Evolutionary conservation across 345 rosid species (phyloP), one percentile per base, ranked within the genome.

Genomic region (Brassica nigra): DNA sequence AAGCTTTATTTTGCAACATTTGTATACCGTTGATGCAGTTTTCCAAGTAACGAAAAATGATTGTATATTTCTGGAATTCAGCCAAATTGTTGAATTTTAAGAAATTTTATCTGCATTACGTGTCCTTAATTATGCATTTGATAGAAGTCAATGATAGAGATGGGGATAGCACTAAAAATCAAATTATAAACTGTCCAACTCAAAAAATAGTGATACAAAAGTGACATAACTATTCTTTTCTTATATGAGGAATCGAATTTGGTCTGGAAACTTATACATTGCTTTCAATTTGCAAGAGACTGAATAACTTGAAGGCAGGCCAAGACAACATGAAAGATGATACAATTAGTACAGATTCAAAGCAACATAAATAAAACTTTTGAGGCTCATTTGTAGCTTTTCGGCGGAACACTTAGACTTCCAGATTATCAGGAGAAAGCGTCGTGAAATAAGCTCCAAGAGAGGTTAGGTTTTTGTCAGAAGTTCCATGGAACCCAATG

Each of bases 401-500:
- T 55, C 28, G 28, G 61, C 8, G 8, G 61, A 55, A 55, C 29
- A 8, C 29, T 57, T 61, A 61, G 33, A 10, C 6, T 4, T 61
- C 15, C 34, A 61, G 2, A 61, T 28, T 28, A 61, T 14, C 39
- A 27, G 31, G 57, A 64, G 71, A 49, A 64, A 71, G 33, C 14
- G 66, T 18, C 10, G 39, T 8, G 20, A 71, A 70, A 55, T 78
- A 71, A 78, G 76, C 81, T 57, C 82, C 82, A 64, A 78, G 76
- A 52, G 82, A 71, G 20, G 6, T 6, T 6, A 78, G 42, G 14
- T 31, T 63, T 30, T 54, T 54, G 33, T 58, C 81, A 15, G 33
- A 47, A 55, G 72, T 10, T 66, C 82, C 77, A 72, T 73, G 82
- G 47, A 78, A 78, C 4, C 77, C 77, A 66, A 78, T 37, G 49